Conservation (phyloP, 495 filamentous ascomycete species). For the Neurospora sp. region DNA sequence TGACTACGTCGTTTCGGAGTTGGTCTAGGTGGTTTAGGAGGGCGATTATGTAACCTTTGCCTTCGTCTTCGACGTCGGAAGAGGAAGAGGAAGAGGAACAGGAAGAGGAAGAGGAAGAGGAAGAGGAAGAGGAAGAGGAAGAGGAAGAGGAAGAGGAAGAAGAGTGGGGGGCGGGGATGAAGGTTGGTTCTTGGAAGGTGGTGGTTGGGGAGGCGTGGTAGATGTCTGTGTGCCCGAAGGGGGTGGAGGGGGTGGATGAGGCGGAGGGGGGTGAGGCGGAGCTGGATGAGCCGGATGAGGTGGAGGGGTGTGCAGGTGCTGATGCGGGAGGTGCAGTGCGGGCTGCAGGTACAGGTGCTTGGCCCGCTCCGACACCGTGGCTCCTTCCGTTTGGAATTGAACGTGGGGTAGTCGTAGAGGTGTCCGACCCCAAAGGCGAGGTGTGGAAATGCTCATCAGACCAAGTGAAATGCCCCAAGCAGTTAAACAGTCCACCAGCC, state of each 20-base stretch:
- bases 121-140: constrained; percentile 16
- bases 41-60: constrained; percentile 45
- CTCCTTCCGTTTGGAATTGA: background rate
- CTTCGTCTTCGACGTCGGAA: constrained; percentile 31
- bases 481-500: constrained; percentile 39
- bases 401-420: background rate
- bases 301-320: too few species aligned
- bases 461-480: constrained; percentile 35
- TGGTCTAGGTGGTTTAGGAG: constrained; percentile 44
- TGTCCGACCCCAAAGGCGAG: too few species aligned
- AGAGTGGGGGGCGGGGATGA: constrained; percentile 32
- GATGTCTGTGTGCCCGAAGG: constrained; percentile 24
- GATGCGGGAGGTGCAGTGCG: too few species aligned
- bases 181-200: constrained; percentile 49
- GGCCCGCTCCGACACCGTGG: background rate
- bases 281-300: background rate
- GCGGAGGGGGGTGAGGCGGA: too few species aligned
- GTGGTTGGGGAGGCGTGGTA: constrained; percentile 40
- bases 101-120: constrained; percentile 20
- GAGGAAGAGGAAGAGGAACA: constrained; percentile 15
- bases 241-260: background rate
- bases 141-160: constrained; percentile 18
- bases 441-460: constrained; percentile 15
- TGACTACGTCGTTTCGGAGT: constrained; percentile 39
- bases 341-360: background rate